Conservation (phyloP, 2,329 filamentous ascomycete genomes). For the Exophiala xenobiotica region DNA sequence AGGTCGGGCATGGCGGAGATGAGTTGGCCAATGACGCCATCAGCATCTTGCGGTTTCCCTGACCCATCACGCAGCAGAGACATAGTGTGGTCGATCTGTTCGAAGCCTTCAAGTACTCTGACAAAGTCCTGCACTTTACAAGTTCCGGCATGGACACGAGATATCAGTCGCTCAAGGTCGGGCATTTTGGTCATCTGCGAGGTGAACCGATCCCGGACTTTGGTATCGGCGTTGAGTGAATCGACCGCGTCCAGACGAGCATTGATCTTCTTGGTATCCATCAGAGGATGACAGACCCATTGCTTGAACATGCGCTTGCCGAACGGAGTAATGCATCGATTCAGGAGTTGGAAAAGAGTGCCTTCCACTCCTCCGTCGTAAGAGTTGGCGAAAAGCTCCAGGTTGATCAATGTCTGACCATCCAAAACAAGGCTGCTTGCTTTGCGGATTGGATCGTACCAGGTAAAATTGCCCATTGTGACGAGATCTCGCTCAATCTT, state of each 20-base stretch:
- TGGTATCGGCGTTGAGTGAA: constrained; percentile 78
- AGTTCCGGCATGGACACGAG: constrained; percentile 86
- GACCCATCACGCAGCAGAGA: constrained; percentile 71
- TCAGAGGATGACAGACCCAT: constrained; percentile 95
- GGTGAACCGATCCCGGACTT: constrained; percentile 81
- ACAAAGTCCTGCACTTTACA: constrained; percentile 92
- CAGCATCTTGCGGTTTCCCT: constrained; percentile 52
- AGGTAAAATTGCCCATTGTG: constrained; percentile 84
- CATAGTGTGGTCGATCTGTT: constrained; percentile 96
- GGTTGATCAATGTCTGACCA: constrained; percentile 92
- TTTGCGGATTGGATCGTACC: constrained; percentile 92
- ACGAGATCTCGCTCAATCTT: constrained; percentile 87
- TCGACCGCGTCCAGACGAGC: constrained; percentile 93
- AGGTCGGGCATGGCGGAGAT: constrained; percentile 85
- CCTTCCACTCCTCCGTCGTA: constrained; percentile 82
- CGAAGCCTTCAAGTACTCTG: constrained; percentile 89
- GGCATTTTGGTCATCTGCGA: constrained; percentile 87
- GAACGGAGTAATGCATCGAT: constrained; percentile 93
- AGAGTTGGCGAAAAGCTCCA: constrained; percentile 95
- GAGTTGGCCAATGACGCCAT: constrained; percentile 80
- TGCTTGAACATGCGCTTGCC: constrained; percentile 94
- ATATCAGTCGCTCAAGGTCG: constrained; percentile 90
- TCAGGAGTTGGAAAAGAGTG: constrained; percentile 85
- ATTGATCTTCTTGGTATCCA: constrained; percentile 84
- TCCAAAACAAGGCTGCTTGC: constrained; percentile 86